Conservation (phyloP, 768 basidiomycete species). For the Suillus americanus region DNA sequence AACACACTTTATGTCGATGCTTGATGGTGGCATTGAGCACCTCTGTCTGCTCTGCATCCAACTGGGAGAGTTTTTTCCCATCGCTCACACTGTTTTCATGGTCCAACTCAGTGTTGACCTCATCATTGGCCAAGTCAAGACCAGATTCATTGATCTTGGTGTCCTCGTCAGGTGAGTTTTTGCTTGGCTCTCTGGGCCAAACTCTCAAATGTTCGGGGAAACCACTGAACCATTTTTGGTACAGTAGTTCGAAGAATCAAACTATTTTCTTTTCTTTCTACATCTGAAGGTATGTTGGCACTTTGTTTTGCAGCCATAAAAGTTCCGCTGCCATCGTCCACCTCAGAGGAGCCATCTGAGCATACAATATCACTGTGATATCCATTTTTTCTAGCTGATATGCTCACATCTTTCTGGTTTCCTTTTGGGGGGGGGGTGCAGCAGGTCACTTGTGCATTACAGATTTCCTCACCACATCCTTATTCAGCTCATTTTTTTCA, state of each 20-base stretch:
- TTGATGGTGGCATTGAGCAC: background rate
- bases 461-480: no score
- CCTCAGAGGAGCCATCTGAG: no score
- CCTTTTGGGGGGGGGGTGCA: no score
- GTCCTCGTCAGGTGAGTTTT: background rate
- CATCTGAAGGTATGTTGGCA: background rate
- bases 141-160: background rate
- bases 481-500: no score
- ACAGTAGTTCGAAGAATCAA: background rate
- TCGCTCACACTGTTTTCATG: no score
- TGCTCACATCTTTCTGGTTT: no score
- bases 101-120: no score
- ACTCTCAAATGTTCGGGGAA: background rate
- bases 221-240: background rate
- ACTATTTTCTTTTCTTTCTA: background rate
- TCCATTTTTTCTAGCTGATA: no score
- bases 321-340: no score
- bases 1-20: background rate
- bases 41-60: background rate
- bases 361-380: no score
- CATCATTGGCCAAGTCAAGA: background rate
- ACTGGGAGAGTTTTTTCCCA: background rate
- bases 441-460: no score
- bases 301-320: background rate
- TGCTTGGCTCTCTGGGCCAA: background rate